Conservation (phyloP, 108 stramenopile genomes). For the Nitzschia inconspicua region DNA sequence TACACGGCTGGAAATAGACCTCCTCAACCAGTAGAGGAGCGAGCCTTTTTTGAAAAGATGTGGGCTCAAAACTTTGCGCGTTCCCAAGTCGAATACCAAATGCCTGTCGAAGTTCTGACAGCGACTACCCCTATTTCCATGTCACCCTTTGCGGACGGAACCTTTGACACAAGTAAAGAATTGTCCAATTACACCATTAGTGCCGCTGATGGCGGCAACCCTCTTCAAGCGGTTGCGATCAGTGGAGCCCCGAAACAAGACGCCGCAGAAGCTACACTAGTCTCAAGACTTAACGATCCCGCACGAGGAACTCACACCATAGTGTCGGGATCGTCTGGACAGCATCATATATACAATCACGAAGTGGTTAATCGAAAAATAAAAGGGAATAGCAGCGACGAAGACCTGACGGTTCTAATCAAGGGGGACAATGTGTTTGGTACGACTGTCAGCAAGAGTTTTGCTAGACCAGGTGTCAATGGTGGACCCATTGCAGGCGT, state of each 20-base stretch:
- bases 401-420: constrained; percentile 50
- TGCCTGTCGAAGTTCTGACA: constrained; percentile 74
- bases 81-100: constrained; percentile 77
- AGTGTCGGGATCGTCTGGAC: not conserved
- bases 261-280: constrained; percentile 60
- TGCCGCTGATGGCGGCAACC: constrained; percentile 3
- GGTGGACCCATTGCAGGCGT: constrained; percentile 51
- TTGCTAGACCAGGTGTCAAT: constrained; percentile 44
- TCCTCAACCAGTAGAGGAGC: constrained; percentile 86
- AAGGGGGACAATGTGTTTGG: constrained; percentile 83
- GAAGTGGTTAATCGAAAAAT: constrained; percentile 4
- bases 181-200: constrained; percentile 41
- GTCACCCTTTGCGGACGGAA: constrained; percentile 68
- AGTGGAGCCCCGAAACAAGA: constrained; percentile 21
- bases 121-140: constrained; percentile 77
- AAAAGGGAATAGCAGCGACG: constrained; percentile 38
- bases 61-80: constrained; percentile 91
- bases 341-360: not conserved
- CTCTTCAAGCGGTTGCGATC: not conserved
- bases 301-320: not conserved
- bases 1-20: constrained; percentile 91
- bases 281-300: constrained; percentile 38
- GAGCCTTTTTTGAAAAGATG: constrained; percentile 89
- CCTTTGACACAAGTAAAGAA: constrained; percentile 24
- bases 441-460: constrained; percentile 87